These are phyloP conservation scores for Mycena kentingensis DNA, from an alignment of 768 basidiomycete genomes.

Conservation along the genomic window DNA sequence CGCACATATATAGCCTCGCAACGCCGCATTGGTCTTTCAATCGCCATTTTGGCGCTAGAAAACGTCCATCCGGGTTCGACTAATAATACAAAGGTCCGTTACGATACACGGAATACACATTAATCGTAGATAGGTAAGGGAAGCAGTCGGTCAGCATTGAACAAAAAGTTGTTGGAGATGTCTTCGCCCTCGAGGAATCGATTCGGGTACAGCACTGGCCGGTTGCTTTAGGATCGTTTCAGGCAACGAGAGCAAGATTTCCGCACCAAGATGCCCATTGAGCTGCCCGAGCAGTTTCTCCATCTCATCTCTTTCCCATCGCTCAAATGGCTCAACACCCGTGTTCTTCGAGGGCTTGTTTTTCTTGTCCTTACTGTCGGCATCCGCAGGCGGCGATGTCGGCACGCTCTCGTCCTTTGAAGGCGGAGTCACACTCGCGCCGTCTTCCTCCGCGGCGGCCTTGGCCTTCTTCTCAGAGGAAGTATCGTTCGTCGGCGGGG, in stretches of 20 bases:
- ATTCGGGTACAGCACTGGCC: slow-evolving; percentile 78
- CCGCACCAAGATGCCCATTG: slow-evolving; percentile 81
- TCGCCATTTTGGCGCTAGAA: too few species aligned
- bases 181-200: slow-evolving; percentile 95
- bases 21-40: too few species aligned
- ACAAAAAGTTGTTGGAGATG: slow-evolving; percentile 87
- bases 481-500: slow-evolving; percentile 11
- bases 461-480: slow-evolving; percentile 23
- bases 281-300: slow-evolving; percentile 75
- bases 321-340: slow-evolving; percentile 73
- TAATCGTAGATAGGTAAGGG: slow-evolving; percentile 77
- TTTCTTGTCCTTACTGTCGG: slow-evolving; percentile 31
- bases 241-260: background rate
- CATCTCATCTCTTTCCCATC: slow-evolving; percentile 88
- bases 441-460: slow-evolving; percentile 31
- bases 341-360: slow-evolving; percentile 39
- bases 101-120: too few species aligned
- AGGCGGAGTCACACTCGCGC: slow-evolving; percentile 4
- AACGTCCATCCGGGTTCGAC: too few species aligned
- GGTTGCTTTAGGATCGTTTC: slow-evolving; percentile 9
- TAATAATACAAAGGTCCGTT: too few species aligned
- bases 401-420: slow-evolving; percentile 37
- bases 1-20: too few species aligned
- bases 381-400: slow-evolving; percentile 30
- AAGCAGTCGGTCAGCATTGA: slow-evolving; percentile 79